Percentiles rank a stretch among this genome's conserved stretches.
These are phyloP conservation scores for Starmerella stigmatis DNA, from an alignment of 805 yeast species.

Conservation along the genomic window DNA sequence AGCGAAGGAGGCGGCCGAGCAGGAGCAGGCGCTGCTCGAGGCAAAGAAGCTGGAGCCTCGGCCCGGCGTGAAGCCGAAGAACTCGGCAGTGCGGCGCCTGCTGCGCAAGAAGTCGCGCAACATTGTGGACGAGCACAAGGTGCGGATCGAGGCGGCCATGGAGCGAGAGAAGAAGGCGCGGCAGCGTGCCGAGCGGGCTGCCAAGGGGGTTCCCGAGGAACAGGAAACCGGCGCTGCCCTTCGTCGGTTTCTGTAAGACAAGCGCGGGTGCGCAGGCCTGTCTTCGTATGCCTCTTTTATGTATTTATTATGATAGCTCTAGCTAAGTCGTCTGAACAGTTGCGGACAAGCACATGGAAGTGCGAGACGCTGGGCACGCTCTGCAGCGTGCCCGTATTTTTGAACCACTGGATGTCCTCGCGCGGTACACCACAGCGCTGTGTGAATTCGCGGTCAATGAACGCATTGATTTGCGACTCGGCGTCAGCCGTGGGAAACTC, in stretches of 20 bases:
- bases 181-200: slow-evolving; percentile 13
- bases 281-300: background rate
- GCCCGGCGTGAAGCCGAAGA: slow-evolving; percentile 66
- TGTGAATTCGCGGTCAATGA: slow-evolving; percentile 37
- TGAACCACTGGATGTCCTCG: slow-evolving; percentile 43
- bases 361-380: slow-evolving; percentile 48
- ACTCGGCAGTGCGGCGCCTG: slow-evolving; percentile 70
- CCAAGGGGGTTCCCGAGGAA: slow-evolving; percentile 21
- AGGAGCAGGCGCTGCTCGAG: slow-evolving; percentile 37
- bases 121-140: slow-evolving; percentile 73
- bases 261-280: too few species aligned
- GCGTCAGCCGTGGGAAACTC: slow-evolving; percentile 30
- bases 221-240: slow-evolving; percentile 25
- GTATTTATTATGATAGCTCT: background rate
- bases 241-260: slow-evolving; percentile 23
- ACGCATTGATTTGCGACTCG: slow-evolving; percentile 32
- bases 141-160: slow-evolving; percentile 64
- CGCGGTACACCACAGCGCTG: slow-evolving; percentile 31
- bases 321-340: slow-evolving; percentile 6
- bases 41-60: slow-evolving; percentile 47
- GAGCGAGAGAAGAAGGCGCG: slow-evolving; percentile 50
- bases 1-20: slow-evolving; percentile 33
- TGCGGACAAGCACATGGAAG: slow-evolving; percentile 41
- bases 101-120: slow-evolving; percentile 75
- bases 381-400: slow-evolving; percentile 47